phyloP scores from a whole-genome alignment of 345 rosid genomes.

The Populus simonii region DNA sequence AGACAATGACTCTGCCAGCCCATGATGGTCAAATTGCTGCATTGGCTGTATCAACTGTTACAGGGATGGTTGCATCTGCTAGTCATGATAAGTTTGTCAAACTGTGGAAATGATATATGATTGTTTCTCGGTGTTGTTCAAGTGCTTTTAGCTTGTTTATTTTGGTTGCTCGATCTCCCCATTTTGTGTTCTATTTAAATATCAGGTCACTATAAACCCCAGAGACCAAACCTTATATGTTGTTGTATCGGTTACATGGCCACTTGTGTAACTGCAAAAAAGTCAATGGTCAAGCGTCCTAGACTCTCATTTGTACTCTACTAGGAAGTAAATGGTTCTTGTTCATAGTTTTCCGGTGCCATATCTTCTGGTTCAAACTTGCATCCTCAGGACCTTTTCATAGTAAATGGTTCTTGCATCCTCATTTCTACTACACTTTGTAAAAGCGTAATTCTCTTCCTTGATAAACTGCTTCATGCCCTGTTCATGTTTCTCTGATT shows the following conservation, averaged over 20 bases:
- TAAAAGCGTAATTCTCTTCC: not conserved
- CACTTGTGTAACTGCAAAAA: not conserved
- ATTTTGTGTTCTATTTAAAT: conserved; percentile 6
- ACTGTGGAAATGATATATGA: conserved; percentile 68
- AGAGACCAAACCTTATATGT: conserved; percentile 22
- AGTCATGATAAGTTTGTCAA: conserved; percentile 89
- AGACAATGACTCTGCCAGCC: conserved; percentile 71
- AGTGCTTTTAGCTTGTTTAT: conserved; percentile 14
- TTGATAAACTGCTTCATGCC: not conserved
- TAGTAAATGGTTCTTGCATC: too few relatives aligned
- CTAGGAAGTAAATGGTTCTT: conserved; percentile 1
- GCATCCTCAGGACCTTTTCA: not conserved
- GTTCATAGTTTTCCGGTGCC: not conserved
- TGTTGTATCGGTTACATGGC: conserved; percentile 18
- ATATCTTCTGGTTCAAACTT: not conserved
- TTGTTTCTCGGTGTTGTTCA: not conserved
- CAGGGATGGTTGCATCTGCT: conserved; percentile 89
- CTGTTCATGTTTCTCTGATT: not conserved
- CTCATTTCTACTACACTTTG: not conserved
- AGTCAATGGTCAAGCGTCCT: conserved; percentile 5
- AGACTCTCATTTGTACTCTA: not conserved
- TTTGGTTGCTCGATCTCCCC: conserved; percentile 8
- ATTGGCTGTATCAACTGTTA: conserved; percentile 63
- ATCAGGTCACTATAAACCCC: conserved; percentile 16
- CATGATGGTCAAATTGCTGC: conserved; percentile 80